Percentiles rank a stretch among this genome's conserved stretches.
phyloP scores from a whole-genome alignment of 164 flowering plant genomes.

The Sedum album region DNA sequence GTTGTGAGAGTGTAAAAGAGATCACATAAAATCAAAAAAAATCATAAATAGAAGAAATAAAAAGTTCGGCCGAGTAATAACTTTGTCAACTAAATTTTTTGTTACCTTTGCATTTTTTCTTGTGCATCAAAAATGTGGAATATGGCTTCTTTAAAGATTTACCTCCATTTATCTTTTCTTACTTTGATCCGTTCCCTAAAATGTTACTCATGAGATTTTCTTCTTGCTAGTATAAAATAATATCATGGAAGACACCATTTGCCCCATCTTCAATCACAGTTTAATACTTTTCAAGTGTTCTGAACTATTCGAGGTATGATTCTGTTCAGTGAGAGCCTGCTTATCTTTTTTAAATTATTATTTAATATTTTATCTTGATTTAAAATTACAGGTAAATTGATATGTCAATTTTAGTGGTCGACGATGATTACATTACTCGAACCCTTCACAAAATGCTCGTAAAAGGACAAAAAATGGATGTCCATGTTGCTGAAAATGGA shows the following conservation, averaged over 20 bases:
- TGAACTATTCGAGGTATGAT: neutral
- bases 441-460: constrained; percentile 19
- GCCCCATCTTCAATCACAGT: neutral
- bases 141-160: neutral
- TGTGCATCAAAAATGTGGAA: neutral
- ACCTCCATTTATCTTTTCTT: neutral
- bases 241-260: neutral
- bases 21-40: no score
- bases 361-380: neutral
- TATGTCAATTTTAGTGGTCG: constrained; percentile 21
- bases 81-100: neutral
- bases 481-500: constrained; percentile 23
- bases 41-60: no score
- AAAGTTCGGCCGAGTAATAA: no score
- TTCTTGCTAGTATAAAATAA: neutral
- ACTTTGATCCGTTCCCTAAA: neutral
- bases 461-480: constrained; percentile 10
- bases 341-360: neutral
- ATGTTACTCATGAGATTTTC: neutral
- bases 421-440: constrained; percentile 18
- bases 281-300: neutral
- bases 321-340: neutral
- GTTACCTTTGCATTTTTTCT: neutral
- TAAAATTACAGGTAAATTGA: neutral
- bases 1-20: no score